Evolutionary conservation across 805 yeast species (phyloP), one percentile per base, ranked within the genome.

Genomic region (Saturnispora saitoi): DNA sequence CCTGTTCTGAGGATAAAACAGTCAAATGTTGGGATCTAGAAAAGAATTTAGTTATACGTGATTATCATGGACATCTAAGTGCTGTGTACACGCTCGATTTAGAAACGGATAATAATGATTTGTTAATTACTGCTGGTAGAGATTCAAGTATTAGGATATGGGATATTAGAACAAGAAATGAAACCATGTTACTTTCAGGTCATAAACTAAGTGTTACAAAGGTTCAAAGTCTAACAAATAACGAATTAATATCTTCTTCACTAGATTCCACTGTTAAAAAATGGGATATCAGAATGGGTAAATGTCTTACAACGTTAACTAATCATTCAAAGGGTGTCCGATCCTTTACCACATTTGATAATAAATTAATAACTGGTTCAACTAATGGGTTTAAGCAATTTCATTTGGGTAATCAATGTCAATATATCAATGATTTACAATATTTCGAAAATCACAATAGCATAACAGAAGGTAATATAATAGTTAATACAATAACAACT

Each of bases 11-110:
- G 61, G 99, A 93, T 63, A 90, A 90, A 63, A 74, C 89, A 24
- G 87, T 89, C 9, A 80, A 87, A 61, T 90, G 98, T 65, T 93
- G 98, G 97, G 99, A 93, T 69, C 71, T 93, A 56, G 98, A 91
- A 63, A 77, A 80, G 58, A 87, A 90, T 57, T 78, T 78, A 56
- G 79, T 86, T 2, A 77, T 89, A 4, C 70, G 97, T 48, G 88
- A 89, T 57, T 93, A 87, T 64, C 95, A 90, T 66, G 99, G 99
- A 3, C 99, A 93, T 67, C 71, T 87, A 24, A 86, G 95, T 29
- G 95, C 95, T 4, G 86, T 93, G 2, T 88, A 87, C 59, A 73
- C 95, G 0, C 71, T 90, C 39, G 91, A 81, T 50, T 62, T 89
- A 14, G 38, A 34, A 17, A 98, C 91, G 62, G 98, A 98, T 0